phyloP scores from a whole-genome alignment of 2,329 filamentous ascomycete genomes.

The Fusarium sp. region DNA sequence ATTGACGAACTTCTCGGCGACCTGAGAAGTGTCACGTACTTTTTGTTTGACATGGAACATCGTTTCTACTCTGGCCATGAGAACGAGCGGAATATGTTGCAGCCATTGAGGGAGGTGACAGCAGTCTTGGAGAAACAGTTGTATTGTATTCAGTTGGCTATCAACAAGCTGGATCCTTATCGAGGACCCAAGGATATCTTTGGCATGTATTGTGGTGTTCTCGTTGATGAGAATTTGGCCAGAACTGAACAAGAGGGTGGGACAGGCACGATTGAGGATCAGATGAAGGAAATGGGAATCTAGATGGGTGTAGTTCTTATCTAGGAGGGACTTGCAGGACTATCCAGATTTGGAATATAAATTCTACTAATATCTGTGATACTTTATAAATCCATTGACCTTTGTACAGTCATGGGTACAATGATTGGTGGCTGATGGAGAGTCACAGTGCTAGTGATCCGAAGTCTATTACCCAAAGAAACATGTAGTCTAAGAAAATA shows the following conservation, averaged over 20 bases:
- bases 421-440: not conserved
- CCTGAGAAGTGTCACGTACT: not conserved
- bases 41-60: not conserved
- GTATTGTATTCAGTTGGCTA: not conserved
- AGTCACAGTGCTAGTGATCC: rapidly evolving
- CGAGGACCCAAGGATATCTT: not conserved
- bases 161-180: not conserved
- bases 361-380: not conserved
- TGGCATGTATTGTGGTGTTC: not conserved
- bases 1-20: not conserved
- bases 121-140: not conserved
- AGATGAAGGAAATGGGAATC: not conserved
- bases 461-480: too few relatives aligned
- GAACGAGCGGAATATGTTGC: not conserved
- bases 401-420: not conserved
- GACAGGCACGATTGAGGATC: not conserved
- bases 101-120: too few relatives aligned
- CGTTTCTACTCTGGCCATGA: not conserved
- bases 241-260: not conserved
- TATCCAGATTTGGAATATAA: too few relatives aligned
- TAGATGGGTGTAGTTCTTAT: not conserved
- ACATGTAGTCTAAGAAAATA: not conserved
- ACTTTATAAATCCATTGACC: too few relatives aligned
- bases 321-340: too few relatives aligned
- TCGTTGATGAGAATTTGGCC: not conserved